Conservation (phyloP, 805 yeast species). For the Saccharomyces eubayanus region DNA sequence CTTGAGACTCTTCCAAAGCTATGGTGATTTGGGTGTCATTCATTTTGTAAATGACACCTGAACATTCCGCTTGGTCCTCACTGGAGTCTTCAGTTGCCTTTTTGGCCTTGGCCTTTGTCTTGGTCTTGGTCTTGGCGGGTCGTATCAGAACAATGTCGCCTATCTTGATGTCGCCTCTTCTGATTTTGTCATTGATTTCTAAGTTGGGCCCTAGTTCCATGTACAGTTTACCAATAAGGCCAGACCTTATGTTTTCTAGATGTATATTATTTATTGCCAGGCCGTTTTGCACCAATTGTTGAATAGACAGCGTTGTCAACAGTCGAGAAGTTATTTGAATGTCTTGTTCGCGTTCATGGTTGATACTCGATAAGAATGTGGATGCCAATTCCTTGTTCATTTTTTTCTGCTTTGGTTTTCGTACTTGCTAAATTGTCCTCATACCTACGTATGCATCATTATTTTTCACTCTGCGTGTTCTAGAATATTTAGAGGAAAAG, state of each 20-base stretch:
- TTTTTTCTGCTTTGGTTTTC: neutral
- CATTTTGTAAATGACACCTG: constrained; percentile 60
- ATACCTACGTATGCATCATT: no score
- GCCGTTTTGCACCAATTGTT: constrained; percentile 60
- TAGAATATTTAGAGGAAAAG: neutral
- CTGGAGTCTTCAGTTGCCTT: constrained; percentile 17
- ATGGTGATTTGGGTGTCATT: constrained; percentile 42
- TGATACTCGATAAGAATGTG: constrained; percentile 34
- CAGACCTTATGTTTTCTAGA: constrained; percentile 57
- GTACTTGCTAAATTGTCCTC: neutral
- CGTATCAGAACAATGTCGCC: constrained; percentile 72
- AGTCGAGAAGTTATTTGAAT: constrained; percentile 39
- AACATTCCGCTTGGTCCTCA: constrained; percentile 31
- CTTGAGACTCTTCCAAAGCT: constrained; percentile 52
- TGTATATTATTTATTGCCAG: constrained; percentile 64
- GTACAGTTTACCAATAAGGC: constrained; percentile 56
- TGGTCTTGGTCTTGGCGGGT: constrained; percentile 21
- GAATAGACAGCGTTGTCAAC: constrained; percentile 46
- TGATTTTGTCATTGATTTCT: constrained; percentile 27
- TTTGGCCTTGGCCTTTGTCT: constrained; percentile 24
- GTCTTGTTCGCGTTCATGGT: constrained; percentile 46
- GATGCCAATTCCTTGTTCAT: constrained; percentile 31
- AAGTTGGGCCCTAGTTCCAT: constrained; percentile 57
- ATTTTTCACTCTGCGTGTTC: neutral
- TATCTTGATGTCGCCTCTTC: constrained; percentile 47